Evolutionary conservation across 2,329 filamentous ascomycete genomes (phyloP).

Genomic region (Escovopsis sp.): DNA sequence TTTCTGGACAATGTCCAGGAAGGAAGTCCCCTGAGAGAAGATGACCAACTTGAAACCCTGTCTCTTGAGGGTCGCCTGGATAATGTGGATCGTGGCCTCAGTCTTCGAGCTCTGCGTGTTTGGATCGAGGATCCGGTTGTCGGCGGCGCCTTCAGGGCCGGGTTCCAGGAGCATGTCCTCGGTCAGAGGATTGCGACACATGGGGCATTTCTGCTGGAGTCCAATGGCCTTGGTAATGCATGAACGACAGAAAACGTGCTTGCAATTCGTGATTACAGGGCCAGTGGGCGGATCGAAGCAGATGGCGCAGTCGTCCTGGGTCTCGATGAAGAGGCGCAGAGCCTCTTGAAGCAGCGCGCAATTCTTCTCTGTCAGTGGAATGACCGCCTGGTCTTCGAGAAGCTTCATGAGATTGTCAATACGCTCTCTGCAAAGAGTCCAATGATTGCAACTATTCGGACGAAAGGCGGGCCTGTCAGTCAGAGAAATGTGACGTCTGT

Average conservation of each 20-base stretch:
- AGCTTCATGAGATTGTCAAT: constrained; percentile 58
- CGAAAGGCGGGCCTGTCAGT: neutral
- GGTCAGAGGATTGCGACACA: constrained; percentile 59
- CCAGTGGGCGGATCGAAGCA: constrained; percentile 59
- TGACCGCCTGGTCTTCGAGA: constrained; percentile 51
- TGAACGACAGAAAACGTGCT: constrained; percentile 59
- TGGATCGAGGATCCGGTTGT: constrained; percentile 38
- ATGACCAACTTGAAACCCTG: constrained; percentile 53
- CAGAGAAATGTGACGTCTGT: neutral
- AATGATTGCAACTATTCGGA: constrained; percentile 56
- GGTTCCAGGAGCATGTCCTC: constrained; percentile 50
- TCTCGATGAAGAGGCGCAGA: constrained; percentile 62
- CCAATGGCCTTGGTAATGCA: constrained; percentile 67
- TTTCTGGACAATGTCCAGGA: constrained; percentile 55
- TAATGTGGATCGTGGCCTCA: constrained; percentile 59
- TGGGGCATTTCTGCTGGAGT: constrained; percentile 65
- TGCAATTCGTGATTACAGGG: constrained; percentile 74
- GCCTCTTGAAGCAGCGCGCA: constrained; percentile 57
- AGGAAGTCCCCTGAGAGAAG: constrained; percentile 67
- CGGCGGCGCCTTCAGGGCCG: constrained; percentile 35
- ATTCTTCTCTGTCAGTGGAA: constrained; percentile 60
- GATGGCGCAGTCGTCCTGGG: constrained; percentile 68
- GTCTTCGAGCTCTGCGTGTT: constrained; percentile 68
- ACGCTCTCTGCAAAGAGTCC: constrained; percentile 64
- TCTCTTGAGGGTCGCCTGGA: constrained; percentile 53